Evolutionary conservation across 2,329 filamentous ascomycete genomes (phyloP), one percentile per base, ranked within the genome.

Genomic region (Xylaria sp.): DNA sequence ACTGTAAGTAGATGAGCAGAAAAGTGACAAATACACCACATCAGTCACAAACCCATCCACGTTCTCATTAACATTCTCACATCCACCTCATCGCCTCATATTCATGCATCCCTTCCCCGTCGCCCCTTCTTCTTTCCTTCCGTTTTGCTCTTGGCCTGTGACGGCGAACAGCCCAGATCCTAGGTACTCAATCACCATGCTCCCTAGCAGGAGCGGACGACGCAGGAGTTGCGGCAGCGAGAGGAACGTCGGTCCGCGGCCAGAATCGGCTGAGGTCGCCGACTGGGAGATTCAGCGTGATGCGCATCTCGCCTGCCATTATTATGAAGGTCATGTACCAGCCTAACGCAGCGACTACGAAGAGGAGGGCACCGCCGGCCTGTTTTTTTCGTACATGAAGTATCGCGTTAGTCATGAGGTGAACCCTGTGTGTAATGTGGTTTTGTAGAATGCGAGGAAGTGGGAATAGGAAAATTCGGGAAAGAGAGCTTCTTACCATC

Each of bases 251-350:
- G 0, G 79, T 79, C 36, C 71, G 74, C 0, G 80, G 80, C 84
- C 84, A 86, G 62, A 84, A 82, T 53, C 81, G 82, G 59, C 80
- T 85, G 13, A 87, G 77, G 69, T 86, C 84, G 4, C 84, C 83
- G 1, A 87, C 83, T 0, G 84, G 84, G 2, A 86, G 77, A 32
- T 78, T 82, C 43, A 86, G 67, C 0, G 81, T 80, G 61, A 86
- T 81, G 4, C 83, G 78, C 83, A 86, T 86, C 76, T 87, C 84
- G 3, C 81, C 83, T 1, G 82, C 81, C 82, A 86, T 85, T 65
- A 86, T 86, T 5, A 85, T 84, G 57, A 86, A 81, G 10, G 82
- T 82, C 76, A 86, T 84, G 67, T 86, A 86, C 82, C 84, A 87
- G 1, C 84, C 84, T 4, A 86, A 70, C 0, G 81, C 25, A 0